Evolutionary conservation across 75 land plant genomes (phyloP).

Genomic region (Sequoiadendron giganteum): DNA sequence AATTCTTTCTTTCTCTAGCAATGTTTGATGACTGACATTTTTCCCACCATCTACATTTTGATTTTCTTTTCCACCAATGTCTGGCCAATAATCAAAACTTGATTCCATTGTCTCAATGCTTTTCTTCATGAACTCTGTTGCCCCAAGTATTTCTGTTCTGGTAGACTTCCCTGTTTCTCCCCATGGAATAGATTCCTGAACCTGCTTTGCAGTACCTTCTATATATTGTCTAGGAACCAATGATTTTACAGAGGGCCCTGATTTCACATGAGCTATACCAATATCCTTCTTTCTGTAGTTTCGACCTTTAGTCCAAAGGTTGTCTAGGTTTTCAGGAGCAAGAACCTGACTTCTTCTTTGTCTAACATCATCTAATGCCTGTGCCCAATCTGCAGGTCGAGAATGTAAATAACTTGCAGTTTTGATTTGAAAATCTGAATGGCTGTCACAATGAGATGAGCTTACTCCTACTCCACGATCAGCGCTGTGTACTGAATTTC

Average conservation of each 20-base stretch:
- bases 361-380: slow-evolving; percentile 66
- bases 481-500: background rate
- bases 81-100: background rate
- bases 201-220: slow-evolving; percentile 8
- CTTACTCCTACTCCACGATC: slow-evolving; percentile 1
- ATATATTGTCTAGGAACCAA: background rate
- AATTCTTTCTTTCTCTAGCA: background rate
- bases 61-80: slow-evolving; percentile 1
- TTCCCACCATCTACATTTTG: slow-evolving; percentile 8
- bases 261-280: slow-evolving; percentile 18
- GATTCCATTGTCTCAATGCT: background rate
- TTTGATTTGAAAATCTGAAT: background rate
- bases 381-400: slow-evolving; percentile 77
- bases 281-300: slow-evolving; percentile 64
- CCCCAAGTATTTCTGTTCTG: slow-evolving; percentile 3
- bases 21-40: slow-evolving; percentile 8
- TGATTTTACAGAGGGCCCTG: slow-evolving; percentile 4
- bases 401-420: slow-evolving; percentile 13
- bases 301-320: slow-evolving; percentile 95
- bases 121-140: slow-evolving; percentile 15
- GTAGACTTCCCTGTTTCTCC: slow-evolving; percentile 15
- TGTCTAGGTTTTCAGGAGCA: slow-evolving; percentile 96
- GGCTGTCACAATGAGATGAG: background rate
- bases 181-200: background rate
- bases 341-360: slow-evolving; percentile 84